phyloP scores from a whole-genome alignment of 257 asterid genomes.

The Solanum pimpinellifolium region DNA sequence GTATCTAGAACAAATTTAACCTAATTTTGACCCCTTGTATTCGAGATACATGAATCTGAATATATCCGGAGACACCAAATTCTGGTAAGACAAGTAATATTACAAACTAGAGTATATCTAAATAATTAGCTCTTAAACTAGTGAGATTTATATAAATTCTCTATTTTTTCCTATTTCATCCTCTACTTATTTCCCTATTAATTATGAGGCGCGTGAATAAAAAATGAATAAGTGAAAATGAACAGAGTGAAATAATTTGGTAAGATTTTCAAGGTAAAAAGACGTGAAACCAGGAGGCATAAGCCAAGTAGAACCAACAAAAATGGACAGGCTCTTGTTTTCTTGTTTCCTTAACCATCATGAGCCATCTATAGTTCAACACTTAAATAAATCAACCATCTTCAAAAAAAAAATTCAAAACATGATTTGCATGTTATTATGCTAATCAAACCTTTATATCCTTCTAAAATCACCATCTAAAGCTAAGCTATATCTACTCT shows the following conservation, averaged over 20 bases:
- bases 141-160: not conserved
- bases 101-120: not conserved
- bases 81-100: not conserved
- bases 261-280: not conserved
- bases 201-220: no score
- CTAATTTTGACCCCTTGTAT: not conserved
- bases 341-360: slow-evolving; percentile 26
- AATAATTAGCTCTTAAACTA: not conserved
- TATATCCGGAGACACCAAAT: no score
- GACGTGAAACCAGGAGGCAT: slow-evolving; percentile 19
- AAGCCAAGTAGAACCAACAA: not conserved
- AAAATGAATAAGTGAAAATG: not conserved
- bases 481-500: not conserved
- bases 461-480: slow-evolving; percentile 20
- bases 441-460: slow-evolving; percentile 1
- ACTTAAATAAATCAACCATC: not conserved
- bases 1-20: not conserved
- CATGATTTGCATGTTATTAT: slow-evolving; percentile 37
- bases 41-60: not conserved
- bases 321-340: slow-evolving; percentile 51
- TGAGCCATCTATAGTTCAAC: not conserved
- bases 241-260: not conserved
- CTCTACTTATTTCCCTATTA: not conserved
- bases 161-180: no score
- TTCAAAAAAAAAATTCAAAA: not conserved